These are phyloP conservation scores for Nicotiana obtusifolia DNA, from an alignment of 257 asterid genomes.

Conservation along the genomic window DNA sequence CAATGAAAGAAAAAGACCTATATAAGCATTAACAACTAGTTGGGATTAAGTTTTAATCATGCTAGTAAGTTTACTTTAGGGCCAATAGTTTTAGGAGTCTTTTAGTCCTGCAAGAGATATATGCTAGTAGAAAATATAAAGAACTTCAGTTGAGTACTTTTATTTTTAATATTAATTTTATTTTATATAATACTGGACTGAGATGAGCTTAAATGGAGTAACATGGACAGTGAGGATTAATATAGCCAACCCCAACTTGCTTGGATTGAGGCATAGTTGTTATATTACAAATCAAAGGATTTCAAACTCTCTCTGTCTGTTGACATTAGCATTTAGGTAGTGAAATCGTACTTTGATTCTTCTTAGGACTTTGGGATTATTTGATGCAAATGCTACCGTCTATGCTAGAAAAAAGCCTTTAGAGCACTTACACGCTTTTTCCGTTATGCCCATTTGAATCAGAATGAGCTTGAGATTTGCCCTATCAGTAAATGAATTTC, in stretches of 20 bases:
- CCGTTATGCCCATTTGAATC: not conserved
- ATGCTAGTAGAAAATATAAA: not conserved
- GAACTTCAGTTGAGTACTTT: not conserved
- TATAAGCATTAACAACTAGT: not conserved
- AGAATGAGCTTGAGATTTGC: not conserved
- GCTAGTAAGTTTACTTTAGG: not conserved
- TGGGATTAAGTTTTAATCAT: not conserved
- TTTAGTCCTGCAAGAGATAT: not conserved
- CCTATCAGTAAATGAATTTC: constrained; percentile 11
- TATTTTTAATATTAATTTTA: not conserved
- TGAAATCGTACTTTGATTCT: not conserved
- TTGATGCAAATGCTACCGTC: not conserved
- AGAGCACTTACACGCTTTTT: constrained; percentile 2
- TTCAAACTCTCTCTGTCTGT: not conserved
- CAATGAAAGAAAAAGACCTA: not conserved
- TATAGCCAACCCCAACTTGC: not conserved
- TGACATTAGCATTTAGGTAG: not conserved
- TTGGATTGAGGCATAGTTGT: not conserved
- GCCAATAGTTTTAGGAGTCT: not conserved
- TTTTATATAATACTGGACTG: not conserved
- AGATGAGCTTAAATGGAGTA: not conserved
- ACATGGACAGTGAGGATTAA: not conserved
- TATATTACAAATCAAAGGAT: not conserved
- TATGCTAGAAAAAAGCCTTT: not conserved
- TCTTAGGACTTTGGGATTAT: not conserved